Percentiles rank a stretch among this genome's conserved stretches.
These are phyloP conservation scores for Pythium dissotocum DNA, from an alignment of 352 stramenopile genomes.

Conservation along the genomic window DNA sequence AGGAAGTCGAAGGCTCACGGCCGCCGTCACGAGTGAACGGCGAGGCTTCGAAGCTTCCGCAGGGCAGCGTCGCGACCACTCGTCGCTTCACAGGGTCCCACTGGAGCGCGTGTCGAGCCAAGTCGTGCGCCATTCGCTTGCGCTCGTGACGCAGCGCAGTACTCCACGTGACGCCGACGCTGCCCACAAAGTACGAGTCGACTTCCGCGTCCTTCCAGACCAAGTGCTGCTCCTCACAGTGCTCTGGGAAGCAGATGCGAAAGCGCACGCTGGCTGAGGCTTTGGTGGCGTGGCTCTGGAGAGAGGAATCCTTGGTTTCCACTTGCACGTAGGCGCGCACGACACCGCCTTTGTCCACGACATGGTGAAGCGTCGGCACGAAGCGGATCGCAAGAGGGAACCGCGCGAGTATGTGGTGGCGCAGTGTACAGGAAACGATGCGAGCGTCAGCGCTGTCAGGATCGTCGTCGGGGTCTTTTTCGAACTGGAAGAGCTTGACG, in stretches of 20 bases:
- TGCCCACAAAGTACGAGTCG: conserved; percentile 45
- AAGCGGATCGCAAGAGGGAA: conserved; percentile 54
- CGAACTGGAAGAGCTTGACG: conserved; percentile 35
- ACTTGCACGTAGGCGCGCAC: conserved; percentile 59
- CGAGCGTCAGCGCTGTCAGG: background rate
- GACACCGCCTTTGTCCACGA: conserved; percentile 37
- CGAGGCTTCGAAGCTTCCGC: conserved; percentile 21
- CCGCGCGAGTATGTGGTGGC: conserved; percentile 26
- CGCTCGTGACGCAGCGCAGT: conserved; percentile 19
- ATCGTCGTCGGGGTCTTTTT: conserved; percentile 18
- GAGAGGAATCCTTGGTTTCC: conserved; percentile 30
- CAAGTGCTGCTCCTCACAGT: conserved; percentile 53
- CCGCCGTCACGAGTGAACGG: conserved; percentile 16
- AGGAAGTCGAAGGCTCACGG: background rate
- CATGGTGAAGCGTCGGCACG: conserved; percentile 38
- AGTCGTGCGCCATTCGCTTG: conserved; percentile 16
- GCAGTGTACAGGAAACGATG: conserved; percentile 17
- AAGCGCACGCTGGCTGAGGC: conserved; percentile 3
- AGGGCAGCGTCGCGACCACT: conserved; percentile 26
- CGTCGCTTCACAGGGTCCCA: conserved; percentile 18
- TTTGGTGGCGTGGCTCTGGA: background rate
- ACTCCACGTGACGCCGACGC: conserved; percentile 34
- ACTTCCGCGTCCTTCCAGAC: conserved; percentile 49
- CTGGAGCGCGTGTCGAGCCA: conserved; percentile 12
- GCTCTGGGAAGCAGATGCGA: conserved; percentile 49